phyloP scores from a whole-genome alignment of 495 filamentous ascomycete genomes.

The Glarea lozoyensis region DNA sequence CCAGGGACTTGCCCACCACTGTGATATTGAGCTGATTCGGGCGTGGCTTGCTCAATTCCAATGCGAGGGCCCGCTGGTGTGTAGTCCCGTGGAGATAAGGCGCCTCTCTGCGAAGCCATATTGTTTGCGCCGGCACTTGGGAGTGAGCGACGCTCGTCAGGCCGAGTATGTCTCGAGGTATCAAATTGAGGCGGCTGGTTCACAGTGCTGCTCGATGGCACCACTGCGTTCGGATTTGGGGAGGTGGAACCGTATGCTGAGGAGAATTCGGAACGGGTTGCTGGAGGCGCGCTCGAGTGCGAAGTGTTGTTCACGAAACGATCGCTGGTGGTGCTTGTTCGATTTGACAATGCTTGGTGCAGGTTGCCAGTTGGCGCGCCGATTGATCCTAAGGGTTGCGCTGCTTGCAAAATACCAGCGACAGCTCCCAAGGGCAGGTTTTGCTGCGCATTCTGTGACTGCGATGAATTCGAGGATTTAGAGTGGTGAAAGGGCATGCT shows the following conservation, averaged over 20 bases:
- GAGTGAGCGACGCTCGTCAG: conserved; percentile 78
- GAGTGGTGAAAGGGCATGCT: conserved; percentile 12
- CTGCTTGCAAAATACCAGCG: conserved; percentile 28
- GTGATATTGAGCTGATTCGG: conserved; percentile 36
- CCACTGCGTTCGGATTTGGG: too few species aligned
- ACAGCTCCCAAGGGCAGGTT: conserved; percentile 14
- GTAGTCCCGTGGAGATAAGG: conserved; percentile 42
- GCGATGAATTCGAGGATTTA: conserved; percentile 11
- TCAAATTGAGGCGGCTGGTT: conserved; percentile 43
- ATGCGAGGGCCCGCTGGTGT: conserved; percentile 30
- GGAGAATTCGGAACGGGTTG: too few species aligned
- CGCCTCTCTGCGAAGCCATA: conserved; percentile 28
- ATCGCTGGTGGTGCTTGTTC: conserved; percentile 22
- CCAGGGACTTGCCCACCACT: conserved; percentile 48
- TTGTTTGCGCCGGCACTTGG: conserved; percentile 47
- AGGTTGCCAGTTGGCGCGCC: conserved; percentile 35
- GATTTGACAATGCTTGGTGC: conserved; percentile 22
- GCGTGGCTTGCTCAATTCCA: conserved; percentile 19
- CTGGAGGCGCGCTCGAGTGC: too few species aligned
- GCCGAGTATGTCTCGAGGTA: conserved; percentile 44
- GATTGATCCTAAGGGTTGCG: conserved; percentile 37
- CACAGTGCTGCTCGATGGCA: conserved; percentile 13
- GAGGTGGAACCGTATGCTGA: too few species aligned
- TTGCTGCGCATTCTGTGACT: conserved; percentile 5
- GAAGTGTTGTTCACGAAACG: conserved; percentile 27